A percentile compares a stretch with the other conserved stretches of the same genome.
Conservation (phyloP, 2,329 filamentous ascomycete species). For the Pezicula carpinea region DNA sequence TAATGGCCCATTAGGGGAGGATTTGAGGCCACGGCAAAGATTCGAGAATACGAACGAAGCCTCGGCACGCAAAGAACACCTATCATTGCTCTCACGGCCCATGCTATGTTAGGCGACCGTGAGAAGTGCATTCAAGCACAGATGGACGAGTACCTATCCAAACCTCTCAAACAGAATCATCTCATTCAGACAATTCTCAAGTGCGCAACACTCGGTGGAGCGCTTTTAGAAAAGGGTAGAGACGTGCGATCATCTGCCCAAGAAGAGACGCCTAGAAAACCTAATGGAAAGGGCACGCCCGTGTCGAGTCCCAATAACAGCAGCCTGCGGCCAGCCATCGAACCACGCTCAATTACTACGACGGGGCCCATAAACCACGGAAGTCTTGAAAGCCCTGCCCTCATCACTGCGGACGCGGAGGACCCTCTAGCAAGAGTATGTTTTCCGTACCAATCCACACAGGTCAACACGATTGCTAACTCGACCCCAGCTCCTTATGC, state of each 20-base stretch:
- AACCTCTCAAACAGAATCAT: constrained; percentile 93
- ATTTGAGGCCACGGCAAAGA: constrained; percentile 95
- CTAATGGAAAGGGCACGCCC: constrained; percentile 13
- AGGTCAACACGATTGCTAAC: constrained; percentile 13
- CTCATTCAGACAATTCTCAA: constrained; percentile 97
- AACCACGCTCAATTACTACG: constrained; percentile 66
- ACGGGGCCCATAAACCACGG: constrained; percentile 52
- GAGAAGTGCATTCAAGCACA: constrained; percentile 98
- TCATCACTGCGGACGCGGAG: constrained; percentile 54
- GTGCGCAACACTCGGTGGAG: constrained; percentile 86
- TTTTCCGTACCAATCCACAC: constrained; percentile 4
- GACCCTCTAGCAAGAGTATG: constrained; percentile 39
- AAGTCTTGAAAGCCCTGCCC: constrained; percentile 57
- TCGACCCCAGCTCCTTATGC: constrained; percentile 27
- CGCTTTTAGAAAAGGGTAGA: constrained; percentile 71
- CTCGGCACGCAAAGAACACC: constrained; percentile 79
- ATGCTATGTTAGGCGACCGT: constrained; percentile 97
- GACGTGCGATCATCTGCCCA: constrained; percentile 41
- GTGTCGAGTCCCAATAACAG: constrained; percentile 13
- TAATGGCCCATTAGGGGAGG: constrained; percentile 64
- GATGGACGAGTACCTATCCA: constrained; percentile 99
- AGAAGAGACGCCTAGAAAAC: constrained; percentile 20
- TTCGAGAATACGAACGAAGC: constrained; percentile 87
- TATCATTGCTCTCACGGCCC: constrained; percentile 93
- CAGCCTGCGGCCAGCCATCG: constrained; percentile 44